Percentiles rank a stretch among this genome's conserved stretches.
phyloP scores from a whole-genome alignment of 192 early-diverging fungal species.

The Coemansia umbellata region DNA sequence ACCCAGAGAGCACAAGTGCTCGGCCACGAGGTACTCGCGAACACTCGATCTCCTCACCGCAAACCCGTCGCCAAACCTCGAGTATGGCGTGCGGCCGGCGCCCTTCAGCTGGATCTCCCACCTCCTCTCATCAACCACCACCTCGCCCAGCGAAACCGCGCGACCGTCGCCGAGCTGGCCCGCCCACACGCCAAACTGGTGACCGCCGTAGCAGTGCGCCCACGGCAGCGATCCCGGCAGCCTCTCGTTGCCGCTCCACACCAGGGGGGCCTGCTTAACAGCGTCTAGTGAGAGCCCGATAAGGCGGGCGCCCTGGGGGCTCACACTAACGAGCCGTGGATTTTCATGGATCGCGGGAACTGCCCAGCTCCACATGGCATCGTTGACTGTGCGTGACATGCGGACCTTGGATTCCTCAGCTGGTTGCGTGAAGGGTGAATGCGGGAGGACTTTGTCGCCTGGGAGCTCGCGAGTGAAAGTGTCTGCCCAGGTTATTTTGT shows the following conservation, averaged over 20 bases:
- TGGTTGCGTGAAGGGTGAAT: constrained; percentile 11
- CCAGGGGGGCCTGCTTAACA: constrained; percentile 16
- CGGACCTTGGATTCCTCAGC: constrained; percentile 2
- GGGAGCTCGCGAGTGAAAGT: constrained; percentile 31
- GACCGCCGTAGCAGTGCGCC: constrained; percentile 69
- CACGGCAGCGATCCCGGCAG: constrained; percentile 55
- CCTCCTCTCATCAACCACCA: constrained; percentile 7
- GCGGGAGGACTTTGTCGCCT: constrained; percentile 8
- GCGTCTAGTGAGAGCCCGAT: constrained; percentile 3
- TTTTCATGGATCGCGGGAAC: constrained; percentile 7
- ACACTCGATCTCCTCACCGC: constrained; percentile 85
- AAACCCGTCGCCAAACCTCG: constrained; percentile 81
- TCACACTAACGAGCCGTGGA: constrained; percentile 25
- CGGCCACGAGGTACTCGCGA: constrained; percentile 70
- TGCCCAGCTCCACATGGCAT: constrained; percentile 38
- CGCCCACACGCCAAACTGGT: constrained; percentile 67
- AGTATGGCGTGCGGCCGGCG: constrained; percentile 81
- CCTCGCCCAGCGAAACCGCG: constrained; percentile 74
- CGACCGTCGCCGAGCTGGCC: constrained; percentile 85
- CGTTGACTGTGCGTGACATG: constrained; percentile 15
- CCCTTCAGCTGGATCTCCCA: constrained; percentile 89
- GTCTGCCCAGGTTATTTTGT: too few relatives aligned
- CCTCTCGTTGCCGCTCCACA: constrained; percentile 45
- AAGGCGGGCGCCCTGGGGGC: constrained; percentile 12
- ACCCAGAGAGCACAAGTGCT: constrained; percentile 61